Base-by-base conservation (phyloP, 371 early-diverging fungal species). In the Lichtheimia ramosa region DNA sequence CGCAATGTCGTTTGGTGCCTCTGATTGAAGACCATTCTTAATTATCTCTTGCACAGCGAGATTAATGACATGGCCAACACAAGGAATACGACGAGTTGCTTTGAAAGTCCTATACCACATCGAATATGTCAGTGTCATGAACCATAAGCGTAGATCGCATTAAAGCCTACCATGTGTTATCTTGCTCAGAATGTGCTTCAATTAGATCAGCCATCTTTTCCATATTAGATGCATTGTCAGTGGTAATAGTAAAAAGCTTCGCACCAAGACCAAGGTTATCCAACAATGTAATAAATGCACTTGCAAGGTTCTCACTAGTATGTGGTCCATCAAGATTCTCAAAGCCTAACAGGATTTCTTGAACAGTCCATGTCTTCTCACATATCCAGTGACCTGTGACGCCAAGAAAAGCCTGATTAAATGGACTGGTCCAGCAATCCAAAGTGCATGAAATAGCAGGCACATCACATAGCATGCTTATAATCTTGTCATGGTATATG, bases 341-440 rank as follows among this genome's bases (percentile, higher is more conserved):
- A 46, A 67, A 67, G 5, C 65, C 63, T 23, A 68, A 42, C 8
- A 63, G 46, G 1, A 71, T 1, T 18, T 65, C 62, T 15, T 61
- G 48, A 18, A 62, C 57, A 1, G 2, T 59, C 68, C 65, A 68
- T 3, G 42, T 48, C 3, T 27, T 14, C 5, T 10, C 14, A 18
- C 62, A 58, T 0, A 65, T 71, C 64, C 67, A 71, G 23, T 71
- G 71, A 18, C 59, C 60, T 15, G 64, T 70, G 12, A 66, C 52
- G 3, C 62, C 56, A 28, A 64, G 21, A 50, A 61, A 70, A 1
- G 59, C 42, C 14, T 54, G 20, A 43, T 54, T 53, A 42, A 42
- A 70, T 3, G 56, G 64, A 28, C 60, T 66, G 1, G 58, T 64
- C 65, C 67, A 66, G 15, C 51, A 57, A 40, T 66, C 65, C 1